phyloP scores from a whole-genome alignment of 2,329 filamentous ascomycete genomes.

The Fusarium redolens region DNA sequence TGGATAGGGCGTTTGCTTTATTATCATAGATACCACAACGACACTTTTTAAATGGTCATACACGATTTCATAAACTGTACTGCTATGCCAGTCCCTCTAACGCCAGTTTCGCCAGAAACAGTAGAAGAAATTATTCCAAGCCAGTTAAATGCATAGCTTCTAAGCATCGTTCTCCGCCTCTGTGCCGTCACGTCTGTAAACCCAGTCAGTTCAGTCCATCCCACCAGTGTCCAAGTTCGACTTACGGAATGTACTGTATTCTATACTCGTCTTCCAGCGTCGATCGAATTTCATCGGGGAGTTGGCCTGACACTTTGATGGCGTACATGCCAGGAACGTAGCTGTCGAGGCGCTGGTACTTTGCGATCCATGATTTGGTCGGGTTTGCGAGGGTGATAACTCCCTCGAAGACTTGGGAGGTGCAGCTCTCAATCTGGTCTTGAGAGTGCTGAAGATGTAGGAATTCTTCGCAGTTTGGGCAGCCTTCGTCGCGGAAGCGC shows the following conservation, averaged over 20 bases:
- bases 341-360: constrained; percentile 90
- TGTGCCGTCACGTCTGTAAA: constrained; percentile 66
- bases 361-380: constrained; percentile 91
- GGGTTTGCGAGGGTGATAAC: constrained; percentile 87
- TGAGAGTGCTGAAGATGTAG: constrained; percentile 82
- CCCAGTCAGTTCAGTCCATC: constrained; percentile 12
- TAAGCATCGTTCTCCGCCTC: constrained; percentile 61
- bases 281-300: constrained; percentile 73
- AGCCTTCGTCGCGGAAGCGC: constrained; percentile 89
- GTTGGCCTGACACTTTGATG: constrained; percentile 88
- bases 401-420: constrained; percentile 95
- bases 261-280: constrained; percentile 72
- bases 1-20: constrained; percentile 33
- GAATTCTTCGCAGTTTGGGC: constrained; percentile 96
- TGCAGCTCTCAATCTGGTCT: constrained; percentile 91
- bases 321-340: constrained; percentile 94
- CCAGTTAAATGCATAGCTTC: constrained; percentile 33
- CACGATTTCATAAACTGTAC: constrained; percentile 15
- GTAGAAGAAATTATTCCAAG: constrained; percentile 19
- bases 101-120: constrained; percentile 49
- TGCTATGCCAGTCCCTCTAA: constrained; percentile 40
- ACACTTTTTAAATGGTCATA: constrained; percentile 29
- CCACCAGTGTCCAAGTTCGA: not conserved
- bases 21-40: constrained; percentile 48
- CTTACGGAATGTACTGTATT: constrained; percentile 73